These are phyloP conservation scores for Teratosphaeriaceae sp. DNA, from an alignment of 2,329 filamentous ascomycete genomes.

Conservation along the genomic window DNA sequence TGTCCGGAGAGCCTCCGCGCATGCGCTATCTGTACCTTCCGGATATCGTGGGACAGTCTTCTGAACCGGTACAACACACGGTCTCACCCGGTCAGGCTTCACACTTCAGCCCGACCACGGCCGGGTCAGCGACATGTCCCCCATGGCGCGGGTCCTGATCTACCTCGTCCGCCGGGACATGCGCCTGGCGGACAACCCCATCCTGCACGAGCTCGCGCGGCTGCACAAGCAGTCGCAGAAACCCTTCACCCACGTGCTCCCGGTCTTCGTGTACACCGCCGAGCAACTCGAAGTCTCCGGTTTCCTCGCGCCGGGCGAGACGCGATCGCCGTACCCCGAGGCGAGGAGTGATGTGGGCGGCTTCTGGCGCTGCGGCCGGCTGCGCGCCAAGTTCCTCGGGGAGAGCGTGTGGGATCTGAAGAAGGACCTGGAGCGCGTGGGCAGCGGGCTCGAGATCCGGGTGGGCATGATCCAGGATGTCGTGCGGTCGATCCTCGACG, in stretches of 20 bases:
- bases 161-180: slow-evolving; percentile 69
- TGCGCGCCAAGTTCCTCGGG: slow-evolving; percentile 64
- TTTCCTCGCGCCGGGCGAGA: slow-evolving; percentile 49
- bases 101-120: too few relatives aligned
- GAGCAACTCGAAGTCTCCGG: slow-evolving; percentile 70
- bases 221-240: slow-evolving; percentile 41
- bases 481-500: slow-evolving; percentile 50
- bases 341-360: slow-evolving; percentile 58
- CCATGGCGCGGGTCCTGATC: slow-evolving; percentile 48
- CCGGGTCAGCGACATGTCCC: too few relatives aligned
- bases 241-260: slow-evolving; percentile 59
- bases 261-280: slow-evolving; percentile 62
- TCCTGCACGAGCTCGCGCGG: slow-evolving; percentile 53
- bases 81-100: too few relatives aligned
- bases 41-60: too few relatives aligned
- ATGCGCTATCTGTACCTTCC: too few relatives aligned
- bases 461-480: slow-evolving; percentile 57
- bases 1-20: background rate
- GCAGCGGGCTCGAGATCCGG: slow-evolving; percentile 57
- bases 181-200: slow-evolving; percentile 66
- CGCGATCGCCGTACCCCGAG: slow-evolving; percentile 59
- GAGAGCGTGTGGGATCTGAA: slow-evolving; percentile 71
- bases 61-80: too few relatives aligned
- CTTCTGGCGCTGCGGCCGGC: slow-evolving; percentile 68
- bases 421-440: slow-evolving; percentile 49